These are phyloP conservation scores for Entonaema liquescens DNA, from an alignment of 495 filamentous ascomycete species.

Conservation along the genomic window DNA sequence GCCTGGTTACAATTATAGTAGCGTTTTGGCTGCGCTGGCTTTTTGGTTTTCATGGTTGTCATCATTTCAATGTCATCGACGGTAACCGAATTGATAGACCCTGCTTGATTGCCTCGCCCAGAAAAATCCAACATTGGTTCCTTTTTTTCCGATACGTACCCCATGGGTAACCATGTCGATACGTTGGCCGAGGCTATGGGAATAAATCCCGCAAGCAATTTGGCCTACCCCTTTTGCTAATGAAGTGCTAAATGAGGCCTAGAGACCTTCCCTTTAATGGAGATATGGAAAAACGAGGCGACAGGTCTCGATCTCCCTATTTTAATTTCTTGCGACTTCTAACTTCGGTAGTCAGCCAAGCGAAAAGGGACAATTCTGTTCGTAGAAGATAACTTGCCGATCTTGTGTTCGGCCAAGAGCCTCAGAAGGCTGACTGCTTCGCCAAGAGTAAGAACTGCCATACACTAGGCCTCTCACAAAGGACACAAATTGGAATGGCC, in stretches of 20 bases:
- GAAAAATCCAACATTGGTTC: conserved; percentile 23
- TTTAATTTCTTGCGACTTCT: conserved; percentile 16
- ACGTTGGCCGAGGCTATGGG: conserved; percentile 24
- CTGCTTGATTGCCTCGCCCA: conserved; percentile 27
- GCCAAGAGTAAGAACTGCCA: conserved; percentile 39
- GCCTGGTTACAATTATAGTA: conserved; percentile 17
- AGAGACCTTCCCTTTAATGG: conserved; percentile 5
- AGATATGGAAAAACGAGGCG: conserved; percentile 18
- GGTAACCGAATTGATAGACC: conserved; percentile 13
- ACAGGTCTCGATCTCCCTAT: conserved; percentile 30
- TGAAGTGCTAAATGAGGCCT: no score
- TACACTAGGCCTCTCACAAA: conserved; percentile 26
- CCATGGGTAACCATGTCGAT: conserved; percentile 40
- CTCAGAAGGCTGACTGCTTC: conserved; percentile 44
- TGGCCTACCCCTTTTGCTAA: conserved; percentile 20
- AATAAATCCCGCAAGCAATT: conserved; percentile 38
- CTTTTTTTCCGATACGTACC: conserved; percentile 37
- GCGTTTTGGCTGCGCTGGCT: conserved; percentile 15
- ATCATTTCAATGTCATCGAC: conserved; percentile 35
- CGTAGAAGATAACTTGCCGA: conserved; percentile 34
- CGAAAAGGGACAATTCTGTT: conserved; percentile 11
- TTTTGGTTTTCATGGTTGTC: conserved; percentile 22
- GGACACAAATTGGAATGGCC: conserved; percentile 17
- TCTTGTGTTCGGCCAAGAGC: conserved; percentile 42
- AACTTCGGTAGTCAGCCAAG: conserved; percentile 32